phyloP scores from a whole-genome alignment of 2,329 filamentous ascomycete species.

The Aspergillus uvarum region DNA sequence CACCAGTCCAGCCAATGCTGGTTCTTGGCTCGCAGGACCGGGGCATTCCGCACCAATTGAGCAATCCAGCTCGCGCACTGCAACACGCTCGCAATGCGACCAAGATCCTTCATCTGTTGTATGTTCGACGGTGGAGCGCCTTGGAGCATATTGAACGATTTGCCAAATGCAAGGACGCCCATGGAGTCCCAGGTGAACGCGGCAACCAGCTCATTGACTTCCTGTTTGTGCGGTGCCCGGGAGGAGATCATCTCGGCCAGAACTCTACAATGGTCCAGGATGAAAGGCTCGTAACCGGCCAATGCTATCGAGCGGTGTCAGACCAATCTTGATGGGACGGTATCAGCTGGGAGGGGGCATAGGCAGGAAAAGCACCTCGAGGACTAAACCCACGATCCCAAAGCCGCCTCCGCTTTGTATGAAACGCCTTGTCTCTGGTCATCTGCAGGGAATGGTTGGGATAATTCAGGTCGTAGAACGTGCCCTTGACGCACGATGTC shows the following conservation, averaged over 20 bases:
- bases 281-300: constrained; percentile 7
- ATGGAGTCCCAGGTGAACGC: constrained; percentile 11
- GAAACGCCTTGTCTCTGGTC: constrained; percentile 10
- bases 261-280: constrained; percentile 12
- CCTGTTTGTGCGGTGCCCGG: background rate
- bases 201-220: constrained; percentile 2
- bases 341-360: background rate
- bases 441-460: constrained; percentile 13
- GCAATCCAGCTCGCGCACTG: constrained; percentile 6
- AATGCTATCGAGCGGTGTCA: background rate
- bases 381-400: constrained; percentile 15
- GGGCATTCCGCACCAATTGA: constrained; percentile 6
- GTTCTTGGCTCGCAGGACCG: background rate
- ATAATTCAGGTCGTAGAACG: constrained; percentile 13
- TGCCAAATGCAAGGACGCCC: constrained; percentile 11
- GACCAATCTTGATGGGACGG: background rate
- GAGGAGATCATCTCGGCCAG: constrained; percentile 1
- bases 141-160: constrained; percentile 11
- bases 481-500: constrained; percentile 10
- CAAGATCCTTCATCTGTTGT: background rate
- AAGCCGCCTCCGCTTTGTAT: constrained; percentile 6
- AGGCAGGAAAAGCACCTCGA: background rate
- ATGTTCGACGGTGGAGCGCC: background rate
- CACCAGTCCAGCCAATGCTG: constrained; percentile 9
- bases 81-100: background rate